These are phyloP conservation scores for Gossypium trilobum DNA, from an alignment of 441 rosid species.

Conservation along the genomic window DNA sequence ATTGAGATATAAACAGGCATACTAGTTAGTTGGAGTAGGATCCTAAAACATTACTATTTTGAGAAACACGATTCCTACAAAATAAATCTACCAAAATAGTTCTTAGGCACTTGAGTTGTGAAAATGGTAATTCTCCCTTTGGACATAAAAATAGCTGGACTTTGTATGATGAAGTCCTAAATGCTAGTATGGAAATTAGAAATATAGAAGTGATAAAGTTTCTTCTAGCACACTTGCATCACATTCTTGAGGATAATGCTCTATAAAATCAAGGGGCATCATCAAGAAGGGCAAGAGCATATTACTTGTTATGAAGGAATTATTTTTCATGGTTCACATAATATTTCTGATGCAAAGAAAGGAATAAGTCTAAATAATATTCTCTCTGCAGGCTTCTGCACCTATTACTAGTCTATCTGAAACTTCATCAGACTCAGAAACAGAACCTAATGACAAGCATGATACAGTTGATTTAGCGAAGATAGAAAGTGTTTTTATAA, in stretches of 20 bases:
- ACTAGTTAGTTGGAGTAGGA: background rate
- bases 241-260: background rate
- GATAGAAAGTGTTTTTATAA: constrained; percentile 60
- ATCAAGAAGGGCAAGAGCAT: background rate
- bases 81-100: background rate
- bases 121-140: background rate
- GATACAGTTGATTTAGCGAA: constrained; percentile 35
- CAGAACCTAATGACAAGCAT: constrained; percentile 34
- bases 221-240: constrained; percentile 7
- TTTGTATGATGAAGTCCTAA: constrained; percentile 3
- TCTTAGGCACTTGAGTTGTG: background rate
- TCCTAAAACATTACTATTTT: background rate
- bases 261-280: constrained; percentile 3
- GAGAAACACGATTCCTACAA: background rate
- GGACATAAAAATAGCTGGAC: background rate
- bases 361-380: background rate
- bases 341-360: constrained; percentile 1
- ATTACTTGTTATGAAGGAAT: background rate
- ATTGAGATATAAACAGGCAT: constrained; percentile 3
- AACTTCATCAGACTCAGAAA: constrained; percentile 79
- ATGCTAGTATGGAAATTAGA: background rate
- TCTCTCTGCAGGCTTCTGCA: constrained; percentile 59
- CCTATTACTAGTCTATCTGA: constrained; percentile 80
- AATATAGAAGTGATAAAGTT: background rate
- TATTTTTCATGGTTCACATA: background rate